Conservation (phyloP, 805 yeast species). For the Zygosaccharomyces rouxii region DNA sequence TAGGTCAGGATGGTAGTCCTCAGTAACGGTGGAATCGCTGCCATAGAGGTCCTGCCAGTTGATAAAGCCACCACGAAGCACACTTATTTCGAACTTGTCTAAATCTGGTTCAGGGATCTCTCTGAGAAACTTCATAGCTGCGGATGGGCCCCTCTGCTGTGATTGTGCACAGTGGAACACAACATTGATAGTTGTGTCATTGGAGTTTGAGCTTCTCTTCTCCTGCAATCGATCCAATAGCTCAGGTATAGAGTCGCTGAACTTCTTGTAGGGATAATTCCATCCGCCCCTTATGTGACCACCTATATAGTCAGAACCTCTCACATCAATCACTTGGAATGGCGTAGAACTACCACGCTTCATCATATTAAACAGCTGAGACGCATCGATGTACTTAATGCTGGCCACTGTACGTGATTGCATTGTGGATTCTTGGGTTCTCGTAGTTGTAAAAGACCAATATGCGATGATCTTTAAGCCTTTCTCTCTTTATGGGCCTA, state of each 20-base stretch:
- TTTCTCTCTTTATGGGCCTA: not conserved
- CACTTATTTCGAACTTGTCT: slow-evolving; percentile 51
- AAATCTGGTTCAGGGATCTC: slow-evolving; percentile 23
- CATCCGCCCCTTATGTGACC: slow-evolving; percentile 36
- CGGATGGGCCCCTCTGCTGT: slow-evolving; percentile 87
- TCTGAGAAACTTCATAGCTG: slow-evolving; percentile 60
- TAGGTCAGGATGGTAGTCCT: slow-evolving; percentile 46
- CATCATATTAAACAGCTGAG: slow-evolving; percentile 27
- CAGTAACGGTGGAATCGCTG: slow-evolving; percentile 58
- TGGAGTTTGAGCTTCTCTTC: slow-evolving; percentile 9
- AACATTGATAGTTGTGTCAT: slow-evolving; percentile 26
- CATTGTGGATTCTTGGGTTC: not conserved
- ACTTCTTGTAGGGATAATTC: slow-evolving; percentile 41
- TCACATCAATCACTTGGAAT: slow-evolving; percentile 64
- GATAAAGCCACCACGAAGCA: slow-evolving; percentile 79
- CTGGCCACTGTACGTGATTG: slow-evolving; percentile 20
- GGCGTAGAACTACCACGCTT: slow-evolving; percentile 21
- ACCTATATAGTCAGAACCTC: slow-evolving; percentile 80
- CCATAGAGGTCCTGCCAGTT: slow-evolving; percentile 81
- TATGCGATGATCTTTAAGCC: not conserved
- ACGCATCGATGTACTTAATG: slow-evolving; percentile 27
- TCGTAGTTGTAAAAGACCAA: too few relatives aligned
- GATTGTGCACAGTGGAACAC: slow-evolving; percentile 90
- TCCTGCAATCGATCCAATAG: slow-evolving; percentile 39
- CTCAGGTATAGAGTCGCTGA: slow-evolving; percentile 59